Evolutionary conservation across 805 yeast species (phyloP), one percentile per base, ranked within the genome.

Genomic region (Wickerhamiella kurtzmanii): DNA sequence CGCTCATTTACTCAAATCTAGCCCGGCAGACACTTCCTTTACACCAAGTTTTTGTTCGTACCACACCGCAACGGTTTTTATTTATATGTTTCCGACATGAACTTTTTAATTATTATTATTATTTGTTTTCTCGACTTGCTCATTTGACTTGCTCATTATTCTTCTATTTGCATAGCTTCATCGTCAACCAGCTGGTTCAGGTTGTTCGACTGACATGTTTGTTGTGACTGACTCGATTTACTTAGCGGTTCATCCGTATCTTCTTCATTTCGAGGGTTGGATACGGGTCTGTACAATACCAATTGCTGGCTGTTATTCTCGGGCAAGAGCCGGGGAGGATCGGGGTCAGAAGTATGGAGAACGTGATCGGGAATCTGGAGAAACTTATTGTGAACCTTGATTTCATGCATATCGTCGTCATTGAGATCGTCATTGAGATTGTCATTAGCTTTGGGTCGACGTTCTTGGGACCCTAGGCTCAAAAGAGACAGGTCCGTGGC

Each of bases 401-500:
- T 36, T 6, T 15, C 38, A 8, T 36, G 19, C 19, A 17, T n/a
- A 36, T 17, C 38, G 19, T 36, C 38, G 8, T n/a, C 19, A 25
- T 25, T 25, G 19, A 36, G 19, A 17, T 36, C 35, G 13, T 28
- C 38, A 36, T 36, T 36, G 19, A 17, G n/a, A 15, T 8, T 6
- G 8, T n/a, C n/a, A 6, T 36, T 5, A 36, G 38, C 6, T n/a
- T 36, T 5, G 16, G 38, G n/a, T 25, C n/a, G n/a, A n/a, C n/a
- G n/a, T n/a, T n/a, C n/a, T n/a, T 25, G 32, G 9, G 32, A 11
- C 9, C 9, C 32, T 15, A 36, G n/a, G 16, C 19, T 36, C 42
- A 44, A 37, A 22, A 35, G 42, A 19, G 18, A 18, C 8, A 44
- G 25, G 3, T 44, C 42, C 3, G 22, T 25, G n/a, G 46, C 46